Conservation (phyloP, 1,139 yeast genomes). For the Taiozyma sp. region DNA sequence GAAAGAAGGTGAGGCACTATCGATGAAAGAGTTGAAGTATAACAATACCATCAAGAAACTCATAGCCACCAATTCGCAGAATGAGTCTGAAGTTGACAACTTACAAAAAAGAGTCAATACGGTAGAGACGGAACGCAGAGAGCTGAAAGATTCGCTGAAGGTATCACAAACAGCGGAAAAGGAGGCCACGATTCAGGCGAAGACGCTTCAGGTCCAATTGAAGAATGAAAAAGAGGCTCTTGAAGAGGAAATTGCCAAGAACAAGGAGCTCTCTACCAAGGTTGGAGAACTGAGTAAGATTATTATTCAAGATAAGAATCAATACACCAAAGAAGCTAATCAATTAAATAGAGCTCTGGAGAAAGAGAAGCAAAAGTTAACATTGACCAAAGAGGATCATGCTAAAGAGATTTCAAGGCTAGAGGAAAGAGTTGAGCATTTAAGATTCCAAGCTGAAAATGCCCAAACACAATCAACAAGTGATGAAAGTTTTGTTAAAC, state of each 20-base stretch:
- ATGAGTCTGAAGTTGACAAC: constrained; percentile 39
- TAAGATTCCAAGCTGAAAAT: constrained; percentile 36
- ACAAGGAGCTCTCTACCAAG: constrained; percentile 29
- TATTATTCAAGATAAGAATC: constrained; percentile 34
- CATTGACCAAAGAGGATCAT: constrained; percentile 33
- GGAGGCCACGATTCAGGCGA: constrained; percentile 21
- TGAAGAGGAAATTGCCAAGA: constrained; percentile 32
- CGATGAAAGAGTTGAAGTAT: constrained; percentile 66
- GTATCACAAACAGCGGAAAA: constrained; percentile 22
- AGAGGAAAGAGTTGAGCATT: constrained; percentile 37
- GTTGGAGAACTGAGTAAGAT: constrained; percentile 39
- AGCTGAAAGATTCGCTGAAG: constrained; percentile 15
- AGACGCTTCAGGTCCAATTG: constrained; percentile 33
- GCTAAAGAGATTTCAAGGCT: constrained; percentile 37
- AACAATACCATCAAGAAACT: constrained; percentile 63
- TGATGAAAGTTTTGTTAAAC: constrained; percentile 29
- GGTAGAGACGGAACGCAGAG: constrained; percentile 28
- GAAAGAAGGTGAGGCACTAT: constrained; percentile 75
- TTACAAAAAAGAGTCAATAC: constrained; percentile 32
- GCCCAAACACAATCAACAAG: constrained; percentile 24
- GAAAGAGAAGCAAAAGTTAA: constrained; percentile 23
- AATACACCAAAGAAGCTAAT: constrained; percentile 26
- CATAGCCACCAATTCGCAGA: constrained; percentile 44
- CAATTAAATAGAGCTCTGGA: constrained; percentile 26
- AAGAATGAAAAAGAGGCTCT: constrained; percentile 32